A percentile compares a stretch with the other conserved stretches of the same genome.
Evolutionary conservation across 768 basidiomycete genomes (phyloP).

Genomic region (Suillus ampliporus): DNA sequence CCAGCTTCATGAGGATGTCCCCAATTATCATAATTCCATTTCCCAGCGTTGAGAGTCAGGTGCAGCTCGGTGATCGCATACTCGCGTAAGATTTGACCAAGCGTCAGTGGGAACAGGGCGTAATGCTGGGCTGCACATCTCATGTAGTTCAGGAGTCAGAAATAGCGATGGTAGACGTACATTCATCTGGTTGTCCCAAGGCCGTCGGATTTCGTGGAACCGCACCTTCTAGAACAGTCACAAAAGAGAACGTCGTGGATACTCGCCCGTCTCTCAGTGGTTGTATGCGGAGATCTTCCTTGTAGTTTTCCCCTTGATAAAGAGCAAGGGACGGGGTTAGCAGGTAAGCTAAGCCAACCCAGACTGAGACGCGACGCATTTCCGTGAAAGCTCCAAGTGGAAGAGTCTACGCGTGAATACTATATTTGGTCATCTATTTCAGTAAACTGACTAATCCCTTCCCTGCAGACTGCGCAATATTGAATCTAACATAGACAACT

Average conservation of each 20-base stretch:
- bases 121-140: conserved; percentile 76
- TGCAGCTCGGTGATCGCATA: conserved; percentile 89
- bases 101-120: conserved; percentile 80
- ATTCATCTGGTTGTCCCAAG: conserved; percentile 50
- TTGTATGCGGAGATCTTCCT: conserved; percentile 57
- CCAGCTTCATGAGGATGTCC: conserved; percentile 78
- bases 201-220: conserved; percentile 61
- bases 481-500: background rate
- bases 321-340: background rate
- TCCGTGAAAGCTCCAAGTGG: background rate
- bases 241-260: conserved; percentile 81
- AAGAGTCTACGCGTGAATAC: too few species aligned
- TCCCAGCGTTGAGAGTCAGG: conserved; percentile 88
- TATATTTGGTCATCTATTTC: too few species aligned
- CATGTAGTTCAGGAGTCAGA: conserved; percentile 5
- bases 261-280: conserved; percentile 86
- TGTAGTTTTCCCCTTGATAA: conserved; percentile 39
- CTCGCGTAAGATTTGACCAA: conserved; percentile 86
- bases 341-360: conserved; percentile 1
- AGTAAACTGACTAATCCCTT: too few species aligned
- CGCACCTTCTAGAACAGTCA: conserved; percentile 59
- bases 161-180: conserved; percentile 39
- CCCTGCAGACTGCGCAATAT: too few species aligned
- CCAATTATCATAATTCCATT: conserved; percentile 89
- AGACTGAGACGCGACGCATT: conserved; percentile 1